Base-by-base conservation (phyloP, 2,329 filamentous ascomycete species). In the Colletotrichum filicis region DNA sequence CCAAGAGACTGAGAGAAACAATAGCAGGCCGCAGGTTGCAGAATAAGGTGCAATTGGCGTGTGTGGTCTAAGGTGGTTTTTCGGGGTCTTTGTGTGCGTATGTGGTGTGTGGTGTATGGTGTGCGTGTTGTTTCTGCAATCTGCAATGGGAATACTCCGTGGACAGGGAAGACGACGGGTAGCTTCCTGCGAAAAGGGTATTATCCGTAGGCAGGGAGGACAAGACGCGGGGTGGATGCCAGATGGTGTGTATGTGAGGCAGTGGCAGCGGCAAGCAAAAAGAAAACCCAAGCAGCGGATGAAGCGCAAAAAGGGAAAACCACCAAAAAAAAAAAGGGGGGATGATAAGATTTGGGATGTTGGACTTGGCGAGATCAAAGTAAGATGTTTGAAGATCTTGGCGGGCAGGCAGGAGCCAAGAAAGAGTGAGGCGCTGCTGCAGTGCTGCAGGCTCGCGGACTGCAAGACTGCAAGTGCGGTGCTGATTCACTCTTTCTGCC, bases 51-150 rank as follows among this genome's bases (percentile, higher is more conserved):
- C 60, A 58, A 65, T 69, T 70, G 66, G 66, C 55, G 70, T 69
- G 66, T 73, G 32, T 73, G 32, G 70, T 42, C 26, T 57, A 73
- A 73, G 66, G 70, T 73, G 66, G 35, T 65, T 70, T 73, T 73
- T 65, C 19, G 56, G 70, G 60, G 70, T 46, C 62, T 42, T 58
- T 28, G 53, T 70, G 46, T 59, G 61, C 57, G 64, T 67, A 63
- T 57, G 61, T 62, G 65, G 65, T 63, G 60, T 68, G 56, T 68
- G 64, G 64, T 58, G 22, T 12, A 22, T 42, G 58, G 32, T 19
- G 57, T 61, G 58, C 16, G 37, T 32, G 42, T 22, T 62, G 59
- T 62, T 62, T 49, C 59, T 62, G 42, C 59, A 32, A 52, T 46
- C 42, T 49, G 53, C 37, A 32, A 24, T n/a, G 37, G 26, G 37